Evolutionary conservation across 116 monocot genomes (phyloP), one percentile per base, ranked within the genome.

Genomic region (Trichopus zeylanicus): DNA sequence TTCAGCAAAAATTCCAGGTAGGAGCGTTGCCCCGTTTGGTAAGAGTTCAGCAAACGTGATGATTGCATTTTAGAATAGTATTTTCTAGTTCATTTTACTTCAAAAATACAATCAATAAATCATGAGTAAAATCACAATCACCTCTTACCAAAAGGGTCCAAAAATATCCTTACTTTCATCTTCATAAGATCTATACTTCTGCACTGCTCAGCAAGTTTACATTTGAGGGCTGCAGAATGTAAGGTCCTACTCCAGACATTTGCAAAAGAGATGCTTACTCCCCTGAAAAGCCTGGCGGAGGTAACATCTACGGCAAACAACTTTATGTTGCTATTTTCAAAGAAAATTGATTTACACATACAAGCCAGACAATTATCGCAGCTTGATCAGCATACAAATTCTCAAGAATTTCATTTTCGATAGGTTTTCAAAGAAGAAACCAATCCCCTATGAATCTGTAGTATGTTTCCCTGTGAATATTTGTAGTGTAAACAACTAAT

Each of bases 301-400:
- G 42, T 42, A 42, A 42, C 42, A 16, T 13, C 3, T 13, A 42
- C 12, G 13, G 42, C 42, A 42, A 42, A 13, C 42, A 42, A 42
- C 42, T 42, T 16, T n/a, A 42, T 42, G n/a, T n/a, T 42, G 42
- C 12, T 42, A 42, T 42, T 42, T 60, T 65, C 53, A 60, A 10
- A 67, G 20, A 42, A 60, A 51, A 61, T 39, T 42, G n/a, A n/a
- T 42, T 16, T 0, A 18, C 15, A 15, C 13, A 4, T 18, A 42
- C 13, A 42, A 9, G 1, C 13, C 12, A 42, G 42, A 13, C 42
- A 42, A 42, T 42, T 42, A 42, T 42, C 42, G n/a, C 13, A 42
- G 18, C 42, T 42, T 42, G 42, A 42, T n/a, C 42, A 16, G 13
- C 42, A 42, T n/a, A 42, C 12, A 16, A 3, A 42, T 42, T 42